These are phyloP conservation scores for Torrubiellomyces zombiae DNA, from an alignment of 2,329 filamentous ascomycete genomes.

Conservation along the genomic window DNA sequence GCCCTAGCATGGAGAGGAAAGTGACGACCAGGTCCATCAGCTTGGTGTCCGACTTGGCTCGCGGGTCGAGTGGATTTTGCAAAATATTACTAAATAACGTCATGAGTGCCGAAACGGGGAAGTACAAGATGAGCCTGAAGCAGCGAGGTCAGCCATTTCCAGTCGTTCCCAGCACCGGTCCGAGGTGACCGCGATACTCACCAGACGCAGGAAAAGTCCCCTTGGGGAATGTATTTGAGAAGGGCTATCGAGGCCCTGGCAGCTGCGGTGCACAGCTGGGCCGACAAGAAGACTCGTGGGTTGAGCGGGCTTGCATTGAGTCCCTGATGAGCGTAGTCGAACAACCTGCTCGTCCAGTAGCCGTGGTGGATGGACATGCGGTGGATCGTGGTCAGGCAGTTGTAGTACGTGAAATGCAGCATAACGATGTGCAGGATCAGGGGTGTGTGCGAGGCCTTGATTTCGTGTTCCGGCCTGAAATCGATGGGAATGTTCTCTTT, in stretches of 20 bases:
- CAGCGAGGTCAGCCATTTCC: neutral
- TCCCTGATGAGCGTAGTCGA: constrained; percentile 89
- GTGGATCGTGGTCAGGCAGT: constrained; percentile 92
- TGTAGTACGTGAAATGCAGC: constrained; percentile 94
- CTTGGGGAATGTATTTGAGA: constrained; percentile 90
- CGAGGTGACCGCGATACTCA: too few relatives aligned
- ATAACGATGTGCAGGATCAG: constrained; percentile 91
- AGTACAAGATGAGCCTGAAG: constrained; percentile 77
- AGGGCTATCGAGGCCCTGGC: constrained; percentile 85
- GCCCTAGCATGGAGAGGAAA: constrained; percentile 77
- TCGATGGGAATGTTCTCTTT: constrained; percentile 91
- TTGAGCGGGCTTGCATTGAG: constrained; percentile 83
- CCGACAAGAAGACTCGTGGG: constrained; percentile 85
- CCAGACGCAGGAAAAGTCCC: constrained; percentile 92
- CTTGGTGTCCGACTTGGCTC: constrained; percentile 74
- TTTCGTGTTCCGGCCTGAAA: constrained; percentile 93
- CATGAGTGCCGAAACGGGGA: constrained; percentile 85
- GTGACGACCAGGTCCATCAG: constrained; percentile 87
- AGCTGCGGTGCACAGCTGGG: constrained; percentile 80
- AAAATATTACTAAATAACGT: constrained; percentile 93
- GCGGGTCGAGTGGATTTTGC: constrained; percentile 81
- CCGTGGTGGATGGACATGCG: constrained; percentile 97
- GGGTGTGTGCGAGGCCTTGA: constrained; percentile 80
- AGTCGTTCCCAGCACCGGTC: neutral
- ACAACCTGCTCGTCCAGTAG: constrained; percentile 91